Evolutionary conservation across 495 filamentous ascomycete species (phyloP).

Genomic region (Daldinia bambusicola): DNA sequence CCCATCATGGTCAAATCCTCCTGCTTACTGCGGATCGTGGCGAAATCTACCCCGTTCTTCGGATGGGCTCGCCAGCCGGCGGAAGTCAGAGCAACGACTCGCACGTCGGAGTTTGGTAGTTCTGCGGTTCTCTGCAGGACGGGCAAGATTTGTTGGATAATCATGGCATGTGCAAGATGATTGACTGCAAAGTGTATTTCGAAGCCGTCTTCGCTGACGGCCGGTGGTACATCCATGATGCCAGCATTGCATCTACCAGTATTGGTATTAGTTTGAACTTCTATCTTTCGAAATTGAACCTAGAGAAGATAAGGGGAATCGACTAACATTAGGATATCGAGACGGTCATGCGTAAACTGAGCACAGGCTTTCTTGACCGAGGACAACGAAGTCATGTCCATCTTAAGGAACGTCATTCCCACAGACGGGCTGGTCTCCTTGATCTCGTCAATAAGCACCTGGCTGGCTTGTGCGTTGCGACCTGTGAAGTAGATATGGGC

Average conservation of each 20-base stretch:
- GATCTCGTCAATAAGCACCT: slow-evolving; percentile 30
- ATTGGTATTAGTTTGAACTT: background rate
- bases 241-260: slow-evolving; percentile 67
- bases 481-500: slow-evolving; percentile 71
- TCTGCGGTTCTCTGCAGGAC: slow-evolving; percentile 63
- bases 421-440: slow-evolving; percentile 26
- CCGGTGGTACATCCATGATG: slow-evolving; percentile 66
- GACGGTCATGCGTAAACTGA: slow-evolving; percentile 41
- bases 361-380: slow-evolving; percentile 38
- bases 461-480: slow-evolving; percentile 51
- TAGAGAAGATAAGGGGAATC: background rate
- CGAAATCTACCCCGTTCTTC: slow-evolving; percentile 52
- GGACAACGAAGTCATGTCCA: slow-evolving; percentile 37
- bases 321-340: slow-evolving; percentile 54
- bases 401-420: slow-evolving; percentile 38
- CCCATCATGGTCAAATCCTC: slow-evolving; percentile 34
- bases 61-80: slow-evolving; percentile 47
- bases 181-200: slow-evolving; percentile 80
- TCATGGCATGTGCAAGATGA: slow-evolving; percentile 73
- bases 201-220: slow-evolving; percentile 70
- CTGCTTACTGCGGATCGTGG: slow-evolving; percentile 51
- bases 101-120: slow-evolving; percentile 52
- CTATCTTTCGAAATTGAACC: background rate
- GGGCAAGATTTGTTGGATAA: slow-evolving; percentile 71
- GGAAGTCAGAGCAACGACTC: slow-evolving; percentile 53